Conservation (phyloP, 225 moss, liverwort and hornwort species). For the Pseudoscleropodium purum region DNA sequence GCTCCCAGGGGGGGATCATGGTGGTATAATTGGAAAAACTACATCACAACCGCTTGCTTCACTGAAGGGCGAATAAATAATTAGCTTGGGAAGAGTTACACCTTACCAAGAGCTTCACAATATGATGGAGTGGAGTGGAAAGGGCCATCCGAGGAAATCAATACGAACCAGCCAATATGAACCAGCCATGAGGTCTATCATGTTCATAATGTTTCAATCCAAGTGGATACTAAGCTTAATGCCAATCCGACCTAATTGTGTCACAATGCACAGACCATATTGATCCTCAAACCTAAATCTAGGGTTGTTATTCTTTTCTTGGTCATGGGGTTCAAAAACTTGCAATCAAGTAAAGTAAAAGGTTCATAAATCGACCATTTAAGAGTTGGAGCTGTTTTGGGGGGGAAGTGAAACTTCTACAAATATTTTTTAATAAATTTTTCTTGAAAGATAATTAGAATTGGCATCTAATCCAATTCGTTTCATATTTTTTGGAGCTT, state of each 20-base stretch:
- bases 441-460: no score
- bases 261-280: accelerated
- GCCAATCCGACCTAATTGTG: background rate
- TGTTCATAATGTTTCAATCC: background rate
- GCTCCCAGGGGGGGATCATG: background rate
- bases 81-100: background rate
- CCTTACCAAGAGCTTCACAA: background rate
- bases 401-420: no score
- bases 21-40: background rate
- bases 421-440: no score
- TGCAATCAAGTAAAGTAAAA: no score
- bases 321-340: accelerated
- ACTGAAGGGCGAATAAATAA: background rate
- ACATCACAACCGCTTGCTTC: constrained; percentile 7
- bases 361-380: no score
- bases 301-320: background rate
- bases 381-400: no score
- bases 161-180: background rate
- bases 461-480: no score
- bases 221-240: background rate
- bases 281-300: background rate
- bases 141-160: background rate
- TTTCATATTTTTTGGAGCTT: no score
- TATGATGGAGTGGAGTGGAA: background rate
- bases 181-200: no score